Conservation (phyloP, 116 monocot species). For the Papilionanthe hybrid region DNA sequence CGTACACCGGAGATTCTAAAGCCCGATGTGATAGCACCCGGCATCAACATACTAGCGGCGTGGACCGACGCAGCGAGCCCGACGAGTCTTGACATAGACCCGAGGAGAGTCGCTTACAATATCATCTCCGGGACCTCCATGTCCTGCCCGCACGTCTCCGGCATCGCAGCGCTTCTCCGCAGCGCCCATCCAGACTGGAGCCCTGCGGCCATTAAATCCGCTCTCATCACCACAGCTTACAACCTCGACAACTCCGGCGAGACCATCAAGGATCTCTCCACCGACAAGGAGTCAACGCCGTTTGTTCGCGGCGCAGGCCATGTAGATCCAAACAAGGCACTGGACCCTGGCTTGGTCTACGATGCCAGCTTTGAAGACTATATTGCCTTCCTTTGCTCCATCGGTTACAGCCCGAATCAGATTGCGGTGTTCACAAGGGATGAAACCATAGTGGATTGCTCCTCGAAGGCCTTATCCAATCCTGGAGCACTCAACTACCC, state of each 20-base stretch:
- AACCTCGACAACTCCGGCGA: conserved; percentile 65
- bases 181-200: conserved; percentile 70
- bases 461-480: conserved; percentile 23
- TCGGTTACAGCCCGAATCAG: conserved; percentile 46
- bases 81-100: conserved; percentile 70
- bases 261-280: conserved; percentile 63
- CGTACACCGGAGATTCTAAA: conserved; percentile 79
- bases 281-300: conserved; percentile 55
- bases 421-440: conserved; percentile 60
- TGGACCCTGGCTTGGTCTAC: conserved; percentile 85
- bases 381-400: conserved; percentile 73
- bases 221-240: conserved; percentile 85
- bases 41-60: conserved; percentile 89
- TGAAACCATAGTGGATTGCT: conserved; percentile 39
- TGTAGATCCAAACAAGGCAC: conserved; percentile 78
- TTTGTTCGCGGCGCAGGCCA: conserved; percentile 84
- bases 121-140: conserved; percentile 95
- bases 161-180: conserved; percentile 74
- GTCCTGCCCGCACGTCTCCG: conserved; percentile 94
- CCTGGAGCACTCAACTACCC: conserved; percentile 86
- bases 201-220: conserved; percentile 89
- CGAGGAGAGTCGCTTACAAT: conserved; percentile 76
- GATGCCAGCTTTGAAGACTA: conserved; percentile 59
- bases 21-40: conserved; percentile 94
- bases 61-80: conserved; percentile 67